A percentile compares a stretch with the other conserved stretches of the same genome.
Evolutionary conservation across 2,329 filamentous ascomycete species (phyloP).

Genomic region (Fusarium miscanthi): DNA sequence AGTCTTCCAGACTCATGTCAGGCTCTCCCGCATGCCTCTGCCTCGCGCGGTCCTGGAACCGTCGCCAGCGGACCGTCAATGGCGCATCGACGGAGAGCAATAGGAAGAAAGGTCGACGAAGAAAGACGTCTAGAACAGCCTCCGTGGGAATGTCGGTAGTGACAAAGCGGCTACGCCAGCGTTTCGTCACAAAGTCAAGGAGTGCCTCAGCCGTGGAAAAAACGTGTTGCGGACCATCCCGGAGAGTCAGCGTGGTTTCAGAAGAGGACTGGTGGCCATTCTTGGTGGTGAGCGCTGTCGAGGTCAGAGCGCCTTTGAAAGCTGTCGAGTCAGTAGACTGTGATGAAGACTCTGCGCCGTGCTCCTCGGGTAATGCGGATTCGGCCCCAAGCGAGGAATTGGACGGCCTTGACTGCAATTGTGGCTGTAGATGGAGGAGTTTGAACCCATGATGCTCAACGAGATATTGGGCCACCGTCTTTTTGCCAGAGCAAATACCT

Average conservation of each 20-base stretch:
- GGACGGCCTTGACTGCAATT: constrained; percentile 11
- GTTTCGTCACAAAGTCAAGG: constrained; percentile 84
- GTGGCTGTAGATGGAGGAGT: constrained; percentile 68
- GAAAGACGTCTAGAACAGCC: constrained; percentile 76
- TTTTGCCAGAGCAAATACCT: constrained; percentile 96
- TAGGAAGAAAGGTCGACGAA: constrained; percentile 89
- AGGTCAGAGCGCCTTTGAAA: constrained; percentile 41
- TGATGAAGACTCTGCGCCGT: constrained; percentile 12
- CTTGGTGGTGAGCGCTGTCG: constrained; percentile 45
- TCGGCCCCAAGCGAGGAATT: constrained; percentile 13
- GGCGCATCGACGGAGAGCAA: constrained; percentile 93
- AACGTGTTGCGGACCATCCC: constrained; percentile 45
- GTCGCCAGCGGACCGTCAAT: constrained; percentile 82
- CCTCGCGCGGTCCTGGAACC: constrained; percentile 66
- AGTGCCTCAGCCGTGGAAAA: constrained; percentile 75
- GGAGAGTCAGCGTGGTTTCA: constrained; percentile 44
- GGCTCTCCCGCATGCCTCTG: constrained; percentile 30
- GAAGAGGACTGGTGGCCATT: constrained; percentile 41
- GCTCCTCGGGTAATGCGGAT: constrained; percentile 20
- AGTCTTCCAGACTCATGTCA: constrained; percentile 62
- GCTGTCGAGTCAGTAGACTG: constrained; percentile 27
- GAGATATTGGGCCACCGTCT: constrained; percentile 88
- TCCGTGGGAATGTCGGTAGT: constrained; percentile 85
- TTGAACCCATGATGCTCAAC: constrained; percentile 86
- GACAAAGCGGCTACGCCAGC: constrained; percentile 87